Base-by-base conservation (phyloP, 2,329 filamentous ascomycete species). In the Sporothrix sp. region DNA sequence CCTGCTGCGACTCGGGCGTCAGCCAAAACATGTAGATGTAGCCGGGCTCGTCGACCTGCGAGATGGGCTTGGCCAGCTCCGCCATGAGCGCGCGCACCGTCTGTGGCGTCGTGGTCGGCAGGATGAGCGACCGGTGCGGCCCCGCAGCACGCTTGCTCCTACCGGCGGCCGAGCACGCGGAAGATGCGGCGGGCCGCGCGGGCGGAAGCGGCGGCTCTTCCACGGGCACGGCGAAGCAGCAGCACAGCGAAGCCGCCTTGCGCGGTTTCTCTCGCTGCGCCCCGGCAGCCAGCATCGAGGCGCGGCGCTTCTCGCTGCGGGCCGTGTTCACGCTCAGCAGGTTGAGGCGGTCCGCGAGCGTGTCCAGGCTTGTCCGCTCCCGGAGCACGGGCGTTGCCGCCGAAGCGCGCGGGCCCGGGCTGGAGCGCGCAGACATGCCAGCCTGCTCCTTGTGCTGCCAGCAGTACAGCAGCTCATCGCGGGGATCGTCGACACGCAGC, bases 1-100 rank as follows among this genome's bases (percentile, higher is more conserved):
- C 65, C 0, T 73, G 64, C 7, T 78, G 68, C 2, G 74, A 75
- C 32, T 77, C 72, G 28, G 88, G 82, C 0, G 88, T 96, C 20
- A 96, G 75, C 89, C 91, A 96, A 74, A 97, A 98, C 66, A 98
- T 95, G 74, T 98, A 98, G 58, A 98, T 97, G 69, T 93, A 98
- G 33, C 93, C 93, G 11, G 84, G 73, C 58, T 94, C 87, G 57
- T 93, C 87, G 49, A 75, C 71, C 20, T 79, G 71, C 0, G 87
- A 89, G 40, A 90, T 78, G 1, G 88, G 71, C 77, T 93, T 63
- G 67, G 73, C 79, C 9, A 97, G 74, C 65, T 97, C 90, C 2
- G 83, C 72, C 53, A 91, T 75, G 3, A 97, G 73, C 5, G 74
- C 69, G 0, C 87, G 84, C 0, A 85, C 74, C 0, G 81, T 85